These are phyloP conservation scores for Cardamine chenopodiifolia DNA, from an alignment of 345 rosid genomes.

Conservation along the genomic window DNA sequence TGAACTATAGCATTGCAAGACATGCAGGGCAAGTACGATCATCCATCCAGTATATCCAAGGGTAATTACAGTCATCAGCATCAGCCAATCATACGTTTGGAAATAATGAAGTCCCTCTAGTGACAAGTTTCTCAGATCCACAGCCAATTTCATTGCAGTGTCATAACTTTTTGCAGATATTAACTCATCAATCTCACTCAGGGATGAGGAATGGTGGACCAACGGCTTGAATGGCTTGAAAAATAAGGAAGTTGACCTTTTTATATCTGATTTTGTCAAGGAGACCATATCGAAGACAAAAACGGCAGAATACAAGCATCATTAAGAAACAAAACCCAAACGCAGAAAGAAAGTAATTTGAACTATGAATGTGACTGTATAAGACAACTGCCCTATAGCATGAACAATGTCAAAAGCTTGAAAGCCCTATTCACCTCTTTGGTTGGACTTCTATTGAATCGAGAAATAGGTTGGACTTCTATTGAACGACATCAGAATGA, in stretches of 20 bases:
- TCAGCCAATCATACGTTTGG: slow-evolving; percentile 95
- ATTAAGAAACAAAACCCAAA: slow-evolving; percentile 4
- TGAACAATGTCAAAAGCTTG: slow-evolving; percentile 18
- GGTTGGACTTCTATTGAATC: too few relatives aligned
- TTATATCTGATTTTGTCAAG: slow-evolving; percentile 76
- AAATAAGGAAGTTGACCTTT: slow-evolving; percentile 65
- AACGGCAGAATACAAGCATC: neutral
- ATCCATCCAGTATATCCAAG: slow-evolving; percentile 96
- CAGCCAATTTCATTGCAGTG: slow-evolving; percentile 66
- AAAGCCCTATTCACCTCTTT: too few relatives aligned
- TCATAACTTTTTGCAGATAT: slow-evolving; percentile 57
- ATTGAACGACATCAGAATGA: slow-evolving; percentile 9
- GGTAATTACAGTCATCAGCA: slow-evolving; percentile 85
- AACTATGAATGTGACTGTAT: neutral
- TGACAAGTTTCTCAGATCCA: slow-evolving; percentile 82
- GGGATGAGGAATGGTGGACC: slow-evolving; percentile 47
- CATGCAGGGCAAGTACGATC: slow-evolving; percentile 78
- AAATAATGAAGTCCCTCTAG: slow-evolving; percentile 89
- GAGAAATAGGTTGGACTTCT: too few relatives aligned
- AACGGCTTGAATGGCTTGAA: slow-evolving; percentile 87
- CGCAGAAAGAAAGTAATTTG: neutral
- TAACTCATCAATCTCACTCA: slow-evolving; percentile 68
- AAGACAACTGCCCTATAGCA: slow-evolving; percentile 17
- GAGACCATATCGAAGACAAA: slow-evolving; percentile 25
- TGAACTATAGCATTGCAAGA: slow-evolving; percentile 82